Evolutionary conservation across 1,139 yeast species (phyloP), one percentile per base, ranked within the genome.

Genomic region (Sugiyamaella japonica): DNA sequence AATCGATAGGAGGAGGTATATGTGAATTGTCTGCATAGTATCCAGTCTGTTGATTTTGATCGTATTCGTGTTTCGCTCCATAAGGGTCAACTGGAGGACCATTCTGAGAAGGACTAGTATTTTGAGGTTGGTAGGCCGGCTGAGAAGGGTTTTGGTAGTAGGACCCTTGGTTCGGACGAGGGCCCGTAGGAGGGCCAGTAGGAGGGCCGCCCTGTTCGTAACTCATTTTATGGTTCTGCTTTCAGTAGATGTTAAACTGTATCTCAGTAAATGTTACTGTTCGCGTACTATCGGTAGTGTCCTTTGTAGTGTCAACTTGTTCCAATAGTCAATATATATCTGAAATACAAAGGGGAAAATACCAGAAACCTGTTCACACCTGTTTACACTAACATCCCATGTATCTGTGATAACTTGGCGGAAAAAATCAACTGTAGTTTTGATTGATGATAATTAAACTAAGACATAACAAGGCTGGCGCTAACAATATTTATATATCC

Each of bases 1-100:
- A 64, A 37, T 63, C 53, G 49, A 60, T 56, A 1, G 64, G 64
- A 3, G 66, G 65, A 7, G 63, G 63, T 44, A 56, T 53, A 34
- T 41, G 23, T 17, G 37, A 15, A 36, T 52, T 48, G 53, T 39
- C 54, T 16, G 31, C 16, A 39, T 50, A 25, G 37, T 54, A 50
- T 5, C 56, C 56, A 16, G 54, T 41, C 34, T 54, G 56, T 3
- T 47, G 54, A 16, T 44, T 48, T 2, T 47, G 54, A 28, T 44
- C 50, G 15, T 50, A 50, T 13, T 53, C 56, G 15, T 32, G 44
- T 28, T 40, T 32, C 6, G 12, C 38, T n/a, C 40, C 39, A 13
- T 31, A 34, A 6, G 51, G 51, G 13, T 16, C 10, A 7, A 32
- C 23, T 16, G 51, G 51, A 29, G 48, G 40, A 13, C n/a, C 25